Base-by-base conservation (phyloP, 768 basidiomycete genomes). In the Pisolithus orientalis region DNA sequence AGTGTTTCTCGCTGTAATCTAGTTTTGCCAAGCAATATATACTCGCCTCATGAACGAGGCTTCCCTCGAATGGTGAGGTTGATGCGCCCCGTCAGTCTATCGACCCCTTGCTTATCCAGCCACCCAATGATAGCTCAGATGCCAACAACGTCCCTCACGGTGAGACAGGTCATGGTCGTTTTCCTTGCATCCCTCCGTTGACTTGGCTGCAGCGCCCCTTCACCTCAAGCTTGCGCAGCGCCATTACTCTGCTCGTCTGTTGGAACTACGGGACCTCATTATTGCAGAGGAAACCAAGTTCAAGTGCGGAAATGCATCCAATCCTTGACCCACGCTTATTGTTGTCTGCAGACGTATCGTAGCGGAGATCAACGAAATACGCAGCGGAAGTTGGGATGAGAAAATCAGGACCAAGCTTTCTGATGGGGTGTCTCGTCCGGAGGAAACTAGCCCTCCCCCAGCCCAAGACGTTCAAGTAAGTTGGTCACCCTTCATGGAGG, bases 351-450 rank as follows among this genome's bases (percentile, higher is more conserved):
- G 90, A 67, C 69, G 67, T 32, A 73, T 93, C 13, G 75, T 84
- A 17, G 69, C 76, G 3, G 92, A 94, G 67, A 89, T 94, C 43
- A 81, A 88, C 47, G 81, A 82, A 2, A 87, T 93, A 54, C 82
- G 84, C 27, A 71, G 76, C 11, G 89, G 90, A 1, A 66, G 69
- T 49, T 82, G 83, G 79, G 85, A 87, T 59, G 72, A 74, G 46
- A 70, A 69, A 57, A 78, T 85, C 16, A 67, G 59, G 54, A 61
- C 62, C 52, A 58, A 73, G 56, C 62, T 71, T 61, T 61, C 32
- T 29, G 46, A 34, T 24, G 55, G 51, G 47, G 51, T 31, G 17
- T 11, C 24, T 1, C 17, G 0, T 24, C 31, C 49, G 39, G 46
- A 43, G 4, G 39, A 48, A 27, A 8, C 48, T 5, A 53, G 46